Evolutionary conservation across 768 basidiomycete species (phyloP).

Genomic region (Leucocoprinus leucothites): DNA sequence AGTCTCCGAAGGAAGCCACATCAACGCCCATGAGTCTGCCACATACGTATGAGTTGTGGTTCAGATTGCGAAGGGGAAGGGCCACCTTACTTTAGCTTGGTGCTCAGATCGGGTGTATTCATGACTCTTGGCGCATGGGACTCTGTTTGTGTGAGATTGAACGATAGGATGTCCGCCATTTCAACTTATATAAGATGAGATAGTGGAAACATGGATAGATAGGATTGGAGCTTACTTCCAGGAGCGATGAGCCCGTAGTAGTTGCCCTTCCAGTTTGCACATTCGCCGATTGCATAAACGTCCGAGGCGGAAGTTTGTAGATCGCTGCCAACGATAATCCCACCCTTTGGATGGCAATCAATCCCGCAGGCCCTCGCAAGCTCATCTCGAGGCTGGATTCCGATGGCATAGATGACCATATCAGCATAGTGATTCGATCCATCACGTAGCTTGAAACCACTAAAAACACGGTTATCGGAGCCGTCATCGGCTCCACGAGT

Average conservation of each 20-base stretch:
- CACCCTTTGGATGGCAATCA: conserved; percentile 43
- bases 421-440: conserved; percentile 44
- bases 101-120: conserved; percentile 66
- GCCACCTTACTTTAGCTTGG: conserved; percentile 50
- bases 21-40: conserved; percentile 34
- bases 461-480: conserved; percentile 31
- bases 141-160: conserved; percentile 62
- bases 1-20: conserved; percentile 73
- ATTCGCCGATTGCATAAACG: conserved; percentile 76
- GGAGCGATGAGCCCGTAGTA: conserved; percentile 76
- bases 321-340: conserved; percentile 55
- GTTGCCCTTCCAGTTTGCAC: conserved; percentile 63
- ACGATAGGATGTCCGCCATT: conserved; percentile 74
- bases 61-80: background rate
- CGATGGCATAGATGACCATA: conserved; percentile 65
- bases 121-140: conserved; percentile 28
- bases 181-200: conserved; percentile 33
- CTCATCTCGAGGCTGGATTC: conserved; percentile 70
- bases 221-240: conserved; percentile 36
- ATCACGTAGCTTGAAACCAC: conserved; percentile 48
- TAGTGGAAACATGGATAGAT: background rate
- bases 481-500: conserved; percentile 22
- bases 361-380: conserved; percentile 55
- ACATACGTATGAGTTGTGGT: background rate
- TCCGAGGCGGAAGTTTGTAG: conserved; percentile 55